Conservation (phyloP, 2,329 filamentous ascomycete species). For the Alternaria angustiovoidea region DNA sequence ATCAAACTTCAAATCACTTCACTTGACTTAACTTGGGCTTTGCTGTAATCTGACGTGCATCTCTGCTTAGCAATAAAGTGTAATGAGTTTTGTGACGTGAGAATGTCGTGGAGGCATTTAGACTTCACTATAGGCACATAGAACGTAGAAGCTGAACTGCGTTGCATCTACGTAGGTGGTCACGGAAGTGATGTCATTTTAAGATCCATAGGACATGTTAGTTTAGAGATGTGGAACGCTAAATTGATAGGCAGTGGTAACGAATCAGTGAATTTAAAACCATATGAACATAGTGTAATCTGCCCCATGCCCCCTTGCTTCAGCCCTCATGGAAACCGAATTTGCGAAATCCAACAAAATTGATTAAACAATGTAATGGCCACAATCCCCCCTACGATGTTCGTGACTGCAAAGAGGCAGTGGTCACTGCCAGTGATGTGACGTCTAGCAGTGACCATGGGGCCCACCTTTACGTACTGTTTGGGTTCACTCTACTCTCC, state of each 20-base stretch:
- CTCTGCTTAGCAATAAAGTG: rapidly evolving
- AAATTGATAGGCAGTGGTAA: background rate
- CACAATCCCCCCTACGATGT: background rate
- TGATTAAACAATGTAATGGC: no score
- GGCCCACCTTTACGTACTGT: background rate
- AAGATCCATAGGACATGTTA: background rate
- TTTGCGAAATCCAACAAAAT: no score
- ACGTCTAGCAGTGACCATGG: background rate
- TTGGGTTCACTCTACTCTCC: background rate
- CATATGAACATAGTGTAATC: background rate
- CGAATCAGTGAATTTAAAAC: background rate
- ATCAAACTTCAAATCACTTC: background rate
- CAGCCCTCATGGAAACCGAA: no score
- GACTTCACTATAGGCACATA: background rate
- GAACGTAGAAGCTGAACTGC: background rate
- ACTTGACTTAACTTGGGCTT: background rate
- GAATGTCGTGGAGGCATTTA: background rate
- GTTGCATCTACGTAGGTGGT: background rate
- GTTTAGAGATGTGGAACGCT: background rate
- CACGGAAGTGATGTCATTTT: background rate
- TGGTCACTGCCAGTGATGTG: background rate
- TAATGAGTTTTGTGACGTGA: background rate
- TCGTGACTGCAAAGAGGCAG: background rate
- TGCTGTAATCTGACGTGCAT: background rate
- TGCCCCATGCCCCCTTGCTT: no score